phyloP scores from a whole-genome alignment of 352 stramenopile genomes.

The Globisporangium alternatum region DNA sequence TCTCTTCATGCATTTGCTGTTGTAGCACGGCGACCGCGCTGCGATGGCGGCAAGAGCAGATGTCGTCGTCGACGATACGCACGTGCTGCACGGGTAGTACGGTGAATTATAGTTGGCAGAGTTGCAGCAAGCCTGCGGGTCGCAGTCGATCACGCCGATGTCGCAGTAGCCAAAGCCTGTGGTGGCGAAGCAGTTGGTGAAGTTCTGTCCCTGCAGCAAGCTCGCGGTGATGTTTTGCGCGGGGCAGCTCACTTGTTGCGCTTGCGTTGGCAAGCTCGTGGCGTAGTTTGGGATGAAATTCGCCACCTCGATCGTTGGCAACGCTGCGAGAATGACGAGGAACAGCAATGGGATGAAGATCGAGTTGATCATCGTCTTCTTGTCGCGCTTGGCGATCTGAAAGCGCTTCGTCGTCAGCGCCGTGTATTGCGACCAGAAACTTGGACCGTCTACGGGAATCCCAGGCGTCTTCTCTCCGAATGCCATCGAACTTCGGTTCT shows the following conservation, averaged over 20 bases:
- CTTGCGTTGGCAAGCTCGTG: constrained; percentile 15
- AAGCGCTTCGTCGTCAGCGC: constrained; percentile 39
- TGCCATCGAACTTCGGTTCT: background rate
- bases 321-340: constrained; percentile 32
- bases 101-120: constrained; percentile 25
- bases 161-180: constrained; percentile 34
- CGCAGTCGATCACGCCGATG: constrained; percentile 33
- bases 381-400: constrained; percentile 41
- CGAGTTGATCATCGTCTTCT: constrained; percentile 36
- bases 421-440: constrained; percentile 31
- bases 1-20: constrained; percentile 22
- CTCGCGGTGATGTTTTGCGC: constrained; percentile 18
- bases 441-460: constrained; percentile 1
- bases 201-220: constrained; percentile 8
- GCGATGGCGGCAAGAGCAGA: constrained; percentile 10
- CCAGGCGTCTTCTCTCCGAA: constrained; percentile 14
- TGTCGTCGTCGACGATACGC: constrained; percentile 10
- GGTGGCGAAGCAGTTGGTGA: constrained; percentile 17
- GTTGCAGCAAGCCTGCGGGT: constrained; percentile 32
- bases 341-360: constrained; percentile 43
- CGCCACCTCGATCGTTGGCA: constrained; percentile 41
- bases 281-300: constrained; percentile 38
- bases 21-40: constrained; percentile 17
- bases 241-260: constrained; percentile 23
- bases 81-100: constrained; percentile 34